Conservation (phyloP, 306 rosid genomes). For the Pyrus betulifolia region DNA sequence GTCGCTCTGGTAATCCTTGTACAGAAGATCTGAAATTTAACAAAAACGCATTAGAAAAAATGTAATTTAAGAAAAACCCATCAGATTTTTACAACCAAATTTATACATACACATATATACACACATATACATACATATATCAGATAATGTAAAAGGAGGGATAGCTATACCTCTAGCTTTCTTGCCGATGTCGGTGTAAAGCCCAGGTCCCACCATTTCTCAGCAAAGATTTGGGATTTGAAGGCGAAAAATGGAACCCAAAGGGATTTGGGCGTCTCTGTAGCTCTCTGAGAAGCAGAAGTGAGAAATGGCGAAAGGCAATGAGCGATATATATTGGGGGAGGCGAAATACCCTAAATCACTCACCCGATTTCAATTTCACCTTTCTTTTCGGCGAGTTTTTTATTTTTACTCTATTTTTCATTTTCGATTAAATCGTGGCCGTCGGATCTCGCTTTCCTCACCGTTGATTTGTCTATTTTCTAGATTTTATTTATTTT, state of each 20-base stretch:
- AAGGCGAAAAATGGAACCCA: neutral
- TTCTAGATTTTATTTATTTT: neutral
- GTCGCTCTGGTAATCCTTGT: conserved; percentile 86
- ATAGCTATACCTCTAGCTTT: conserved; percentile 61
- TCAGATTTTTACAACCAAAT: neutral
- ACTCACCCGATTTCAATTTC: neutral
- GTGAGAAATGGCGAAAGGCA: conserved; percentile 1
- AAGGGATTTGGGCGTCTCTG: neutral
- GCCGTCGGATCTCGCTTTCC: conserved; percentile 27
- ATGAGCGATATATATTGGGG: conserved; percentile 5
- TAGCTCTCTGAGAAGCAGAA: neutral
- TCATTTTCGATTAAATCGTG: neutral
- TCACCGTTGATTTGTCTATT: conserved; percentile 15
- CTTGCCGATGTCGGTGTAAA: conserved; percentile 86
- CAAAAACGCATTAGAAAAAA: neutral
- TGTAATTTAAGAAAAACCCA: no score
- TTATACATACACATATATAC: neutral
- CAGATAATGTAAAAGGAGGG: neutral
- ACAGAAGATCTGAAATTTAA: conserved; percentile 55
- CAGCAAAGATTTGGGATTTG: conserved; percentile 22
- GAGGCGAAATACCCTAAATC: conserved; percentile 12
- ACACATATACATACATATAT: neutral
- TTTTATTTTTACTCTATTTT: neutral
- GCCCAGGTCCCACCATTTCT: conserved; percentile 88
- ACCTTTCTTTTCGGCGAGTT: conserved; percentile 16